Evolutionary conservation across 805 yeast genomes (phyloP).

Genomic region (Torulaspora delbrueckii): DNA sequence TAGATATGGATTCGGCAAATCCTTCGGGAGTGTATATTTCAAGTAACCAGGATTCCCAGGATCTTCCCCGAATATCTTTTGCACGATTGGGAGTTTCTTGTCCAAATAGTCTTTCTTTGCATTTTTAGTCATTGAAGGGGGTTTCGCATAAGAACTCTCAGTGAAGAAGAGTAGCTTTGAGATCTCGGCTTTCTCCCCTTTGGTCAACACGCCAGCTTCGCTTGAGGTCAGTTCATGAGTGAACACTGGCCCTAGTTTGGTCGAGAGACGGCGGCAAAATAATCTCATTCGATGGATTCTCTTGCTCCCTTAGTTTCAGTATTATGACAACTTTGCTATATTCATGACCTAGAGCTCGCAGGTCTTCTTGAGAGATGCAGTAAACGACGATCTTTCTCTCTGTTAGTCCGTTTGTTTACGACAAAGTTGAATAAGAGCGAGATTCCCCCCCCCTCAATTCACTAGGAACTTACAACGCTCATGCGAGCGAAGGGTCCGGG

Average conservation of each 20-base stretch:
- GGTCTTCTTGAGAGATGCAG: background rate
- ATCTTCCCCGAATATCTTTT: slow-evolving; percentile 19
- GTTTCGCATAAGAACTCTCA: background rate
- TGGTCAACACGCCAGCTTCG: slow-evolving; percentile 1
- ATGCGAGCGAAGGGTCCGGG: too few species aligned
- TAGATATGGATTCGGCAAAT: slow-evolving; percentile 20
- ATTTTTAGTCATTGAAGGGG: slow-evolving; percentile 3
- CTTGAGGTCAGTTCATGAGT: background rate
- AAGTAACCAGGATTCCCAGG: slow-evolving; percentile 14
- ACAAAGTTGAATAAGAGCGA: too few species aligned
- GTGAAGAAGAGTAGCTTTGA: slow-evolving; percentile 15
- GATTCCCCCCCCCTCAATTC: too few species aligned
- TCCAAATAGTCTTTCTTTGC: slow-evolving; percentile 17
- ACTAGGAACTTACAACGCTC: too few species aligned
- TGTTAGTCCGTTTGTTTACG: background rate
- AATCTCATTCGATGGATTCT: background rate
- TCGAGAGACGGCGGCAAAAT: slow-evolving; percentile 2
- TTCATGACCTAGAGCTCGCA: background rate
- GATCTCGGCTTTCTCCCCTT: slow-evolving; percentile 12
- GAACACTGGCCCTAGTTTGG: background rate
- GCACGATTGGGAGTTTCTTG: slow-evolving; percentile 18
- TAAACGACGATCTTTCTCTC: background rate
- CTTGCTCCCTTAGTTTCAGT: background rate
- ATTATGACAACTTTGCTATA: background rate
- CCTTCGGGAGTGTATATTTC: slow-evolving; percentile 16